Evolutionary conservation across 2,329 filamentous ascomycete species (phyloP).

Genomic region (Alternaria triticimaculans): DNA sequence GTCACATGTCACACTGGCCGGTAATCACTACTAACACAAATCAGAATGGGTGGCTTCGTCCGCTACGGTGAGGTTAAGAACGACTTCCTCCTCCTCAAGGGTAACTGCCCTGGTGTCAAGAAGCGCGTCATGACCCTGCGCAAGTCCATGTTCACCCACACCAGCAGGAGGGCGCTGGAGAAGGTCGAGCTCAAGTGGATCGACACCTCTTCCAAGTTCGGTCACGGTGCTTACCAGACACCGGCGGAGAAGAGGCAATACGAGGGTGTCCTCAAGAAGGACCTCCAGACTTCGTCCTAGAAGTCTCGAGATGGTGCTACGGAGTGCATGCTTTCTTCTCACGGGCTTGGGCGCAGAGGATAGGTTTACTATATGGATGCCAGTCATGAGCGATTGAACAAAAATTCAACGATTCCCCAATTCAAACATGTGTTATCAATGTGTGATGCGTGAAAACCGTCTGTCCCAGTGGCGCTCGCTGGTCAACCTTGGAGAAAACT

Average conservation of each 20-base stretch:
- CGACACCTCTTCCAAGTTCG: constrained; percentile 99
- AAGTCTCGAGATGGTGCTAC: constrained; percentile 31
- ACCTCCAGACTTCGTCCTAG: constrained; percentile 68
- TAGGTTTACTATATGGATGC: constrained; percentile 43
- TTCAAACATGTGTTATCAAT: constrained; percentile 21
- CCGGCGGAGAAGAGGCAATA: constrained; percentile 96
- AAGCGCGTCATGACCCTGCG: constrained; percentile 99
- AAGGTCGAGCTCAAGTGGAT: constrained; percentile 99
- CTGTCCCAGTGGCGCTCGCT: not conserved
- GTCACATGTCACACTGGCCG: constrained; percentile 52
- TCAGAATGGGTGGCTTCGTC: constrained; percentile 97
- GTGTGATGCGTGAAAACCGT: not conserved
- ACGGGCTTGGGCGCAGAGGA: constrained; percentile 47
- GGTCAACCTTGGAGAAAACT: not conserved
- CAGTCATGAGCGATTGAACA: constrained; percentile 40
- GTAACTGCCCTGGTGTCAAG: constrained; percentile 96
- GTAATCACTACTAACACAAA: constrained; percentile 46
- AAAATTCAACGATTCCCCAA: constrained; percentile 50
- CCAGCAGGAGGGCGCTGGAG: constrained; percentile 92
- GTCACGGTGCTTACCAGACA: constrained; percentile 99
- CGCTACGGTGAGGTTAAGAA: constrained; percentile 99
- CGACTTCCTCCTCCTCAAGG: constrained; percentile 98
- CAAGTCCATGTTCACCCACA: constrained; percentile 99
- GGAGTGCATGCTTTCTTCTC: constrained; percentile 43
- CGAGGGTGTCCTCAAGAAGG: constrained; percentile 99